Conservation (phyloP, 345 rosid genomes). For the Populus nigra region DNA sequence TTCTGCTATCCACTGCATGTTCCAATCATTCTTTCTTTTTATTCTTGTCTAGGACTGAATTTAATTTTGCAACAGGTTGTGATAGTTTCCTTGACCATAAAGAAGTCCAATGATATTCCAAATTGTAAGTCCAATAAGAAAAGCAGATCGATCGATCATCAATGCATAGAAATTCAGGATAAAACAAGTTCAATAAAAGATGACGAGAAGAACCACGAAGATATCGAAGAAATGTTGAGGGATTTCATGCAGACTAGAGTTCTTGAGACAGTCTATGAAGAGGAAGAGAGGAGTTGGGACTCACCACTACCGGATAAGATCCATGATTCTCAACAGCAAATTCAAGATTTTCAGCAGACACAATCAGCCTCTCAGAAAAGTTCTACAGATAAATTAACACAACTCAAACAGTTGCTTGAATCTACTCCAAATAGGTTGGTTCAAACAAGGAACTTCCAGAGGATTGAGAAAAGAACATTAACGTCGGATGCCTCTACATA, state of each 20-base stretch:
- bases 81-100: constrained; percentile 25
- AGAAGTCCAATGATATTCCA: not conserved
- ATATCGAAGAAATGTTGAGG: constrained; percentile 18
- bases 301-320: not conserved
- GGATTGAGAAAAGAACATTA: constrained; percentile 14
- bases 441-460: constrained; percentile 16
- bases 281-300: constrained; percentile 29
- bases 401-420: constrained; percentile 22
- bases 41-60: not conserved
- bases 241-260: constrained; percentile 35
- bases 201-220: not conserved
- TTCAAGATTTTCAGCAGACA: constrained; percentile 10
- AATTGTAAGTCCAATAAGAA: constrained; percentile 14
- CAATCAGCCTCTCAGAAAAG: constrained; percentile 1
- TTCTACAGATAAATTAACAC: constrained; percentile 11
- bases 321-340: not conserved
- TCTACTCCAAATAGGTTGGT: constrained; percentile 19
- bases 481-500: not conserved
- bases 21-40: not conserved
- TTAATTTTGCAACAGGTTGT: constrained; percentile 16
- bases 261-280: constrained; percentile 29
- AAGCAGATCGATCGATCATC: not conserved
- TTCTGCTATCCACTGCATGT: not conserved
- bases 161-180: constrained; percentile 12
- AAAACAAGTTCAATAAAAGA: constrained; percentile 4